These are phyloP conservation scores for Vaccinium myrtillus DNA, from an alignment of 148 eudicot genomes.

Conservation along the genomic window DNA sequence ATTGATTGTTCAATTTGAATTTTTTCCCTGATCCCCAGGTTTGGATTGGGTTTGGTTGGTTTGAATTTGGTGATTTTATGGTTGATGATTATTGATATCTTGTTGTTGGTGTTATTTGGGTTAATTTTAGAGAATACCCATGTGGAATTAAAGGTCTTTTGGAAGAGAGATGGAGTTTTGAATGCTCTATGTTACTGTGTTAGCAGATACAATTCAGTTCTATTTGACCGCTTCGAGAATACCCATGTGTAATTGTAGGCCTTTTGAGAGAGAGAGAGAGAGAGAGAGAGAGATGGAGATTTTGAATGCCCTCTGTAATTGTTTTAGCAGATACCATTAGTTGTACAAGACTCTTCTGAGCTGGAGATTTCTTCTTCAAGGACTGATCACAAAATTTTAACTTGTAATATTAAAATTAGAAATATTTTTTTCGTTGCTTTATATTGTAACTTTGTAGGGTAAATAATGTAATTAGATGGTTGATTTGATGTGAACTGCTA, in stretches of 20 bases:
- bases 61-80: not conserved
- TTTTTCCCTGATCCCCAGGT: not conserved
- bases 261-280: not conserved
- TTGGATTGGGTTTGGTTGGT: not conserved
- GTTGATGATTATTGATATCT: not conserved
- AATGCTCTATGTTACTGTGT: too few relatives aligned
- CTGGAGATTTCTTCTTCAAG: slow-evolving; percentile 7
- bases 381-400: not conserved
- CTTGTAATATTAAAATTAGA: not conserved
- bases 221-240: not conserved
- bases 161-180: not conserved
- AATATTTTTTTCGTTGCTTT: not conserved
- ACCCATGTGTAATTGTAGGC: not conserved
- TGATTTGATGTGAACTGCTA: not conserved
- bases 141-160: not conserved
- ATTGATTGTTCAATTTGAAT: not conserved
- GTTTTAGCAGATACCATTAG: too few relatives aligned
- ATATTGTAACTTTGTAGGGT: not conserved
- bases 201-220: not conserved
- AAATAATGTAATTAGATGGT: not conserved
- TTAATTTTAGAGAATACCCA: not conserved
- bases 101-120: not conserved
- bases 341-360: not conserved
- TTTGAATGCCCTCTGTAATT: not conserved
- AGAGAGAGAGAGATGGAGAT: not conserved